Percentiles rank a stretch among this genome's conserved stretches.
These are phyloP conservation scores for Phytophthora cactorum DNA, from an alignment of 352 stramenopile species.

Conservation along the genomic window DNA sequence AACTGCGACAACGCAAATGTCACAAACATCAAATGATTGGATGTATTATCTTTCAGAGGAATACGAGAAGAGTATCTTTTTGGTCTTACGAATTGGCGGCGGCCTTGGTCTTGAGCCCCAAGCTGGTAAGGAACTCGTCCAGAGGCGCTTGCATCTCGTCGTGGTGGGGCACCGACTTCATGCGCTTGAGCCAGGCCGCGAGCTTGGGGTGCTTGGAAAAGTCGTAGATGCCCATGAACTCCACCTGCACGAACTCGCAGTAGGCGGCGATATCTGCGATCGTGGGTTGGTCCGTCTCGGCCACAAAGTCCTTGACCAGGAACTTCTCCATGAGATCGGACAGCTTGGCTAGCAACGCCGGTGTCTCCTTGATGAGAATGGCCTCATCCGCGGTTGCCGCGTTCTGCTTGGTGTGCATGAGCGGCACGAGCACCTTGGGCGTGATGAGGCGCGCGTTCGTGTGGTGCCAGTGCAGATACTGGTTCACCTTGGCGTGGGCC, in stretches of 20 bases:
- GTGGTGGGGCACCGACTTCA: slow-evolving; percentile 59
- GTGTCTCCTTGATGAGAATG: slow-evolving; percentile 29
- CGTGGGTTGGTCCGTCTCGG: slow-evolving; percentile 38
- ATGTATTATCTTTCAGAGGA: slow-evolving; percentile 1
- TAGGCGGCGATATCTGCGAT: slow-evolving; percentile 47
- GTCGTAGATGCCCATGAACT: slow-evolving; percentile 51
- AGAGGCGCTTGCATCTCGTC: slow-evolving; percentile 48
- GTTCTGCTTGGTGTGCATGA: slow-evolving; percentile 41
- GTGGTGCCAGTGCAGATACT: slow-evolving; percentile 83
- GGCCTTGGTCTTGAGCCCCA: slow-evolving; percentile 35
- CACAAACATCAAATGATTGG: background rate
- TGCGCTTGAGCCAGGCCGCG: slow-evolving; percentile 52
- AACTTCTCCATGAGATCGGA: slow-evolving; percentile 56
- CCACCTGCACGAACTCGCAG: slow-evolving; percentile 51
- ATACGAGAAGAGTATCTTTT: background rate
- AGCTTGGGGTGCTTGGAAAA: slow-evolving; percentile 54
- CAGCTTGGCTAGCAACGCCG: slow-evolving; percentile 38
- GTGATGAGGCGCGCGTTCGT: slow-evolving; percentile 59
- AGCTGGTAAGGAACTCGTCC: slow-evolving; percentile 27
- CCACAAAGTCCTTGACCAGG: slow-evolving; percentile 46
- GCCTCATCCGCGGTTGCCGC: slow-evolving; percentile 34
- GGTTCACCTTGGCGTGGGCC: slow-evolving; percentile 67
- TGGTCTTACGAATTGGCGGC: slow-evolving; percentile 19
- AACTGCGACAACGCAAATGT: background rate
- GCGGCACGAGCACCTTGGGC: slow-evolving; percentile 47